Base-by-base conservation (phyloP, 1,139 yeast genomes). In the Entelexis sorbosivorans region DNA sequence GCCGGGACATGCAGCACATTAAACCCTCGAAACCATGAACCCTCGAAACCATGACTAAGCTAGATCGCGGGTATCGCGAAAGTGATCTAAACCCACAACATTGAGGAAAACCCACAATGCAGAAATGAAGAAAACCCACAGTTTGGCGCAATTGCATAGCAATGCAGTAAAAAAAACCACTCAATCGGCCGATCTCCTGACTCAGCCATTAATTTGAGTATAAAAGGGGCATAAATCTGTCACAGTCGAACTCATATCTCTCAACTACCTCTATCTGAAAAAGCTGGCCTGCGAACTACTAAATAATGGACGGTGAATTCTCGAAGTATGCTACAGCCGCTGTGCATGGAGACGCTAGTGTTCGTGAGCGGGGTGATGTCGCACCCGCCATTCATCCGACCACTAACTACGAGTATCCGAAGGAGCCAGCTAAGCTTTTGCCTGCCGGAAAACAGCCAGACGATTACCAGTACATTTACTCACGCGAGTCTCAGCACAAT, bases 321-420 rank as follows among this genome's bases (percentile, higher is more conserved):
- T 6, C 38, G n/a, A 20, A 9, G n/a, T 20, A 19, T 19, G 14
- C 22, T 17, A 35, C 38, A 7, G 38, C 26, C 1, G 38, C 24
- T 5, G n/a, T 35, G 7, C 38, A 35, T 11, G 38, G 38, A 6
- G 38, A 35, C 3, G 16, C 20, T 6, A 13, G 9, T 8, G 24
- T 35, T 5, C 22, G 38, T 5, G n/a, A 35, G 24, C 24, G 3
- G 14, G 38, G 38, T 2, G 89, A 82, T 60, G 83, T 82, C 11
- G 78, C 81, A 0, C 80, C 93, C 5, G 95, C 96, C 22, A 81
- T 89, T 52, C 83, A 83, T 58, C 79, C 86, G 3, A 67, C 93
- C 2, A 82, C 96, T 9, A 89, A 94, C 0, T 88, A 70, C 65
- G 73, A 77, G 48, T 88, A 88, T 65, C 68, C 76, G 20, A 63